Evolutionary conservation across 2,329 filamentous ascomycete genomes (phyloP).

Genomic region (Chaetoscypha palmicola): DNA sequence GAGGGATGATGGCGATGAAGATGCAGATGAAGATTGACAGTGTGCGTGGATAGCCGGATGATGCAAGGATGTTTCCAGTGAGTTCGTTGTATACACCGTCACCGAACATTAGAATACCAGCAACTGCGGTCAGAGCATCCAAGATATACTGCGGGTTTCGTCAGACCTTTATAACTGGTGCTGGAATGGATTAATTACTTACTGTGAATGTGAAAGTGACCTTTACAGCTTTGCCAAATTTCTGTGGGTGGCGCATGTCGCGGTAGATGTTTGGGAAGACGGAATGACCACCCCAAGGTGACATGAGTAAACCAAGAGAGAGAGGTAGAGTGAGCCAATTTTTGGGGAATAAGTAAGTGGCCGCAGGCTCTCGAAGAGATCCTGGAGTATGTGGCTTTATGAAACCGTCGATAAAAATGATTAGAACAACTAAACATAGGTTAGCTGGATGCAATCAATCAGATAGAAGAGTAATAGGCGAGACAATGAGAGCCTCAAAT

Average conservation of each 20-base stretch:
- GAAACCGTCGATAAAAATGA: slow-evolving; percentile 80
- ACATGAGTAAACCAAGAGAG: slow-evolving; percentile 86
- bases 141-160: slow-evolving; percentile 55
- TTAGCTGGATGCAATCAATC: background rate
- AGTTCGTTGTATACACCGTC: slow-evolving; percentile 82
- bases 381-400: slow-evolving; percentile 73
- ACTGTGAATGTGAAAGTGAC: slow-evolving; percentile 81
- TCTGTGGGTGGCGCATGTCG: slow-evolving; percentile 67
- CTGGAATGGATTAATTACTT: slow-evolving; percentile 36
- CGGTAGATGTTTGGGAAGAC: slow-evolving; percentile 82
- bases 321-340: slow-evolving; percentile 82
- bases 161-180: slow-evolving; percentile 2
- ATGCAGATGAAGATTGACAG: slow-evolving; percentile 75
- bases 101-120: slow-evolving; percentile 91
- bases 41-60: slow-evolving; percentile 63
- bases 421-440: slow-evolving; percentile 59
- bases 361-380: slow-evolving; percentile 72
- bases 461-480: too few species aligned
- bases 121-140: slow-evolving; percentile 73
- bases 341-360: slow-evolving; percentile 72
- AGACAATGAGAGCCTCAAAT: too few species aligned
- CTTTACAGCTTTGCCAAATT: slow-evolving; percentile 63
- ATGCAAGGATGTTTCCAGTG: slow-evolving; percentile 79
- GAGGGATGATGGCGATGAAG: slow-evolving; percentile 84
- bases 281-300: slow-evolving; percentile 56